Base-by-base conservation (phyloP, 129 eudicot genomes). In the Lonicera japonica region DNA sequence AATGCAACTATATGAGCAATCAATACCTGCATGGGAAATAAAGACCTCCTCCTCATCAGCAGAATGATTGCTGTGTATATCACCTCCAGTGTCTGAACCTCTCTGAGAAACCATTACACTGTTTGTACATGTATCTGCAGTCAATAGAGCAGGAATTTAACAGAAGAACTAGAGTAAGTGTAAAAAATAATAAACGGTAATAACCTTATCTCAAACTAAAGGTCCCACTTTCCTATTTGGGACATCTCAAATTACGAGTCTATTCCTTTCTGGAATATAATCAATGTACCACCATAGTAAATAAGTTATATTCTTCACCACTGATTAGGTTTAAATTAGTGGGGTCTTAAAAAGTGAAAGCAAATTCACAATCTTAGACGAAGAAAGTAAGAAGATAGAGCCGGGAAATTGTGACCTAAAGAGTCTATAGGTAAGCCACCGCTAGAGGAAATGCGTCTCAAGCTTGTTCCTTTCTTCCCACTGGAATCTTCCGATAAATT, bases 41-140 rank as follows among this genome's bases (percentile, higher is more conserved):
- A 48, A 21, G 11, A 46, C 74, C 46, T 68, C 69, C 46, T 68
- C 69, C 52, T 67, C 74, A 43, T 22, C 60, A 60, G 34, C 54
- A 52, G 66, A 54, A 50, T 65, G 78, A 63, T 34, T 40, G 59
- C 25, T 40, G 23, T 39, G 54, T 40, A 64, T 21, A 58, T 68
- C 61, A 68, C 55, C 68, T 21, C 56, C 25, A 58, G 45, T 1
- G 34, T 60, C 15, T 29, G 61, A 45, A 21, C 17, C 74, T 18
- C 56, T 25, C 12, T 61, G 56, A 63, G 71, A 25, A 43, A 45
- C 14, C 56, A 47, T 55, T n/a, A 23, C 62, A 20, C 21, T 58
- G 18, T 56, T 61, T 66, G 62, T 45, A 58, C 61, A 60, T 18
- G 62, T 41, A 53, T 75, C 86, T 86, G 87, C 72, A 61, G 41